Conservation (phyloP, 495 filamentous ascomycete genomes). For the Alectoria sarmentosa region DNA sequence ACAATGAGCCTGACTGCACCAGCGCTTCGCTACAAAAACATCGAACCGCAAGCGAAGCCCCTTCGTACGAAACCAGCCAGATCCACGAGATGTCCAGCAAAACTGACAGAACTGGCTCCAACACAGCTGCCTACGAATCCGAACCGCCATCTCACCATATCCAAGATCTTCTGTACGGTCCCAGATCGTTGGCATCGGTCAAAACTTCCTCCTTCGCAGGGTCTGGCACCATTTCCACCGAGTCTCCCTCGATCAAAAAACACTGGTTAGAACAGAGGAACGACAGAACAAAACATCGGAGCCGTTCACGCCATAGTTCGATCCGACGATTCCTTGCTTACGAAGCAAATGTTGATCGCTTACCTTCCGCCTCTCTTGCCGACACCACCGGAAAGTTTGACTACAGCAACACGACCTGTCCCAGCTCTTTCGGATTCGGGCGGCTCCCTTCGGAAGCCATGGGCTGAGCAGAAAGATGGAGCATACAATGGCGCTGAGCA, state of each 20-base stretch:
- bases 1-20: not conserved
- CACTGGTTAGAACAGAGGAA: not conserved
- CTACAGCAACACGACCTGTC: not conserved
- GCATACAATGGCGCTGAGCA: not conserved
- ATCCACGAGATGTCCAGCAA: not conserved
- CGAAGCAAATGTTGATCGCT: not conserved
- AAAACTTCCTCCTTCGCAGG: not conserved
- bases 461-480: not conserved
- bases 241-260: not conserved
- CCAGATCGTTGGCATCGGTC: not conserved
- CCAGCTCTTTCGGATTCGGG: constrained; percentile 5
- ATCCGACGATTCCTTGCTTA: not conserved
- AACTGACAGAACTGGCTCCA: not conserved
- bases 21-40: not conserved
- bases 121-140: not conserved
- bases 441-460: not conserved
- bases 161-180: not conserved
- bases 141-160: not conserved
- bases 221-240: not conserved
- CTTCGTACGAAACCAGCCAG: not conserved
- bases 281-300: not conserved
- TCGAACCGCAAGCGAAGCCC: not conserved
- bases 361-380: not conserved
- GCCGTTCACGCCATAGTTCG: not conserved
- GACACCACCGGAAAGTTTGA: not conserved